Conservation (phyloP, 2,329 filamentous ascomycete species). For the Apiospora sp. region DNA sequence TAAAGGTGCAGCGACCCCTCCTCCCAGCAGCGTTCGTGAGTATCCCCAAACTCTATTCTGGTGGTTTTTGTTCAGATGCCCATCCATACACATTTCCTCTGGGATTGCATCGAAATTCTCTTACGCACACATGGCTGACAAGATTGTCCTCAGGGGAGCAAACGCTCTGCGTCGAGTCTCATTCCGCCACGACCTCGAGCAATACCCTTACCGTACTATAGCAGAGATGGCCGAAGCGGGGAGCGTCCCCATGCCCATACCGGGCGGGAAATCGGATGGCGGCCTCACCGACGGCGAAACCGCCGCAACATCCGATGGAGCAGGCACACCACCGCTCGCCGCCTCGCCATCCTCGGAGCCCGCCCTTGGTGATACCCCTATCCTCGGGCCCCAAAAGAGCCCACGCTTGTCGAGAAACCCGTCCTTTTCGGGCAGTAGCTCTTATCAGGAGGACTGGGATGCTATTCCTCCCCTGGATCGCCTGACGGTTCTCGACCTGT, state of each 20-base stretch:
- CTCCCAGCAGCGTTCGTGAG: conserved; percentile 20
- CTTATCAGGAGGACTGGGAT: conserved; percentile 90
- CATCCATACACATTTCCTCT: neutral
- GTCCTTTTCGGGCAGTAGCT: conserved; percentile 84
- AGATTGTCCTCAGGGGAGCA: conserved; percentile 49
- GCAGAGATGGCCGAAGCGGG: conserved; percentile 53
- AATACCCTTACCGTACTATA: conserved; percentile 45
- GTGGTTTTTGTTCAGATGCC: neutral
- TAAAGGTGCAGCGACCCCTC: conserved; percentile 2
- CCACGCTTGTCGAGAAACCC: conserved; percentile 74
- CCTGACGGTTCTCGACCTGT: conserved; percentile 87
- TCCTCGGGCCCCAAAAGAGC: conserved; percentile 58
- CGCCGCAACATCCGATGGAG: conserved; percentile 50
- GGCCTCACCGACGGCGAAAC: conserved; percentile 53
- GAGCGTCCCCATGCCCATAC: conserved; percentile 44
- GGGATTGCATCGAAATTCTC: neutral
- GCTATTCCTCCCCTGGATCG: conserved; percentile 87
- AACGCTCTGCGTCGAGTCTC: conserved; percentile 50
- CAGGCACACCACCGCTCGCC: conserved; percentile 47
- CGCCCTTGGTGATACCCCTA: conserved; percentile 57
- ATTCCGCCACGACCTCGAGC: conserved; percentile 48
- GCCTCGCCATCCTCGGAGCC: conserved; percentile 53
- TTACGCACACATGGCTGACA: conserved; percentile 49
- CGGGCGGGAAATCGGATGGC: conserved; percentile 47
- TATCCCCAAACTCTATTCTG: neutral